phyloP scores from a whole-genome alignment of 2,329 filamentous ascomycete species.

The Chaetomium sp. region DNA sequence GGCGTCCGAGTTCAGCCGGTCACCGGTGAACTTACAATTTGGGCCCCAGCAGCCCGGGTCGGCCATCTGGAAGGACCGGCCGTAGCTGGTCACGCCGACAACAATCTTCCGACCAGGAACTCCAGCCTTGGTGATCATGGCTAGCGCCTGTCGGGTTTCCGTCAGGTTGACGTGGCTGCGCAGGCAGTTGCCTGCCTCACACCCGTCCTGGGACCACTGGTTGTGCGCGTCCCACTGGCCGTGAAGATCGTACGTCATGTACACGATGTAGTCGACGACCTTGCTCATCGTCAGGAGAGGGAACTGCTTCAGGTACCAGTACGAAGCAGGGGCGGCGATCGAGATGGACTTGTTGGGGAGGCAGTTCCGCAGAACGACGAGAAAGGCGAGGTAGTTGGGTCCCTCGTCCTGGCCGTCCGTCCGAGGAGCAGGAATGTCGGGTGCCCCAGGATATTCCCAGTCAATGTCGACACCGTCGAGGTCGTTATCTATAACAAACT shows the following conservation, averaged over 20 bases:
- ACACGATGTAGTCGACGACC: constrained; percentile 29
- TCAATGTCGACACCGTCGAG: constrained; percentile 38
- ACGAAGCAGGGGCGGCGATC: constrained; percentile 24
- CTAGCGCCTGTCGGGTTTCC: constrained; percentile 7
- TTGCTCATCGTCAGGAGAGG: constrained; percentile 23
- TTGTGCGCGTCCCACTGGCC: constrained; percentile 27
- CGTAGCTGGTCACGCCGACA: constrained; percentile 19
- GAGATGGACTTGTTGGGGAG: constrained; percentile 15
- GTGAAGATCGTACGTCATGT: constrained; percentile 35
- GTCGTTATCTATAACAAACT: constrained; percentile 34
- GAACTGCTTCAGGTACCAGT: constrained; percentile 27
- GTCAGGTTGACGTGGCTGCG: constrained; percentile 16
- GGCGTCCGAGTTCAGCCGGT: constrained; percentile 1
- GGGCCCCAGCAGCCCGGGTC: constrained; percentile 7
- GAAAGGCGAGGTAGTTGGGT: constrained; percentile 28
- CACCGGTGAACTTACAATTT: constrained; percentile 15
- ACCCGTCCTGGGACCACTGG: constrained; percentile 20
- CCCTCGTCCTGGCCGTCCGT: constrained; percentile 24
- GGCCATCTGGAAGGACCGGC: constrained; percentile 18
- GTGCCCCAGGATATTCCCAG: constrained; percentile 34
- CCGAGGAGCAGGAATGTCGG: constrained; percentile 31
- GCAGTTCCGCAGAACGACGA: constrained; percentile 19
- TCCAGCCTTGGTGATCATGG: constrained; percentile 21
- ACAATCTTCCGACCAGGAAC: constrained; percentile 14
- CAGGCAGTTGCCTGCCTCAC: constrained; percentile 22